Evolutionary conservation across 2,329 filamentous ascomycete genomes (phyloP), one percentile per base, ranked within the genome.

Genomic region (Apiospora arundinis): DNA sequence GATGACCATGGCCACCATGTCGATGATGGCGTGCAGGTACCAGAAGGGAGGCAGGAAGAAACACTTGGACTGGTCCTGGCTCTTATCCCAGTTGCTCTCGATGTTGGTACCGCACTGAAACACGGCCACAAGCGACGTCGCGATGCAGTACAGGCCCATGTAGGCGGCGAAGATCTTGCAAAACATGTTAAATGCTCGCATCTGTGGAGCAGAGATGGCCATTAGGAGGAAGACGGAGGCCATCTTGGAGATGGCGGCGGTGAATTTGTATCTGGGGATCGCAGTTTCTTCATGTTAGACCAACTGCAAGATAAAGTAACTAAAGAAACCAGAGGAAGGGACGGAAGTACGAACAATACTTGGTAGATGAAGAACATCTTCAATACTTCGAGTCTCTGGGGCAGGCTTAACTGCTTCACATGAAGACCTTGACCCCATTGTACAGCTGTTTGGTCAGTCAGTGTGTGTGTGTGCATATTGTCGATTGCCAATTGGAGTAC

Each of bases 101-200:
- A 66, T 12, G 32, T 66, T 21, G 63, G 63, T 25, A 2, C 63
- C 63, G 32, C 63, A 66, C 42, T 66, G 63, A 7, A 66, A 66
- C 4, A 66, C 32, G 21, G 63, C 28, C 9, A 40, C 63, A 1
- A 66, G 16, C 12, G 63, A 28, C n/a, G 37, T 40, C 9, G 16
- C 63, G 3, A 66, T 5, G 63, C 63, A 66, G 63, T 66, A 66
- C 23, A 42, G 4, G 63, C 16, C 63, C 63, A 66, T 66, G 32
- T 66, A 66, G 3, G 63, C 23, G 3, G 63, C 63, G 4, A 42
- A 4, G 11, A 44, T 25, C 28, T n/a, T 37, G 42, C 63, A 66
- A 28, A 12, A n/a, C 4, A 16, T n/a, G 16, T 40, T 40, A 32
- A 66, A 66, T 1, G 32, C 42, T 2, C 21, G 63, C 63, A 40